Base-by-base conservation (phyloP, 1,284 basidiomycete species). In the Boletellus deceptivus region DNA sequence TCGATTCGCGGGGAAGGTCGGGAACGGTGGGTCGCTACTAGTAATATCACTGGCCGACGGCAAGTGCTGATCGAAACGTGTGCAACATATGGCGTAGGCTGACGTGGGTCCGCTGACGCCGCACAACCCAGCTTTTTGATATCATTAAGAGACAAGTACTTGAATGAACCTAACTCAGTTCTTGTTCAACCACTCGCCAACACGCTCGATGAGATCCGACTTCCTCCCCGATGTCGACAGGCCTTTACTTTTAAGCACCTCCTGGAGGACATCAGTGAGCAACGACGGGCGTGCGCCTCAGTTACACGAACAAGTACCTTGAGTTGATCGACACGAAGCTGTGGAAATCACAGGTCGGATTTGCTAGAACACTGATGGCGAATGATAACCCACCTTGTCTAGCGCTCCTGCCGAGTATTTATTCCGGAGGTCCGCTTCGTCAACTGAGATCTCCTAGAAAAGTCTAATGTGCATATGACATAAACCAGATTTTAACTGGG, bases 271-370 rank as follows among this genome's bases (percentile, higher is more conserved):
- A 29, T 37, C 56, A 44, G 53, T 49, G 50, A 50, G 46, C 14
- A 54, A 57, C 48, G 48, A 44, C 46, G 46, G 25, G 34, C 10
- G 47, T 27, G 31, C 29, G 37, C 25, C 43, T 44, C 22, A 0
- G 9, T 6, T 29, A 43, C 35, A 55, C 59, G 29, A 46, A 38
- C 34, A 33, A 62, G 34, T 44, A 88, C 88, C 76, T 86, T 89
- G 46, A 93, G 72, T 57, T 92, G 86, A 64, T 85, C 84, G 49
- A 90, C 86, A 36, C 82, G 84, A 54, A 90, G 72, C 89, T 93
- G 59, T 49, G 34, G 47, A 54, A 25, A 56, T 50, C 51, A 55
- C 46, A 17, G 3, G 27, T 45, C 33, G 56, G 55, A 46, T 50
- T 17, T 46, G 40, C 33, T 10, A 17, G 34, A n/a, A 25, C 11